phyloP scores from a whole-genome alignment of 768 basidiomycete species.

The Lactarius evosmus region DNA sequence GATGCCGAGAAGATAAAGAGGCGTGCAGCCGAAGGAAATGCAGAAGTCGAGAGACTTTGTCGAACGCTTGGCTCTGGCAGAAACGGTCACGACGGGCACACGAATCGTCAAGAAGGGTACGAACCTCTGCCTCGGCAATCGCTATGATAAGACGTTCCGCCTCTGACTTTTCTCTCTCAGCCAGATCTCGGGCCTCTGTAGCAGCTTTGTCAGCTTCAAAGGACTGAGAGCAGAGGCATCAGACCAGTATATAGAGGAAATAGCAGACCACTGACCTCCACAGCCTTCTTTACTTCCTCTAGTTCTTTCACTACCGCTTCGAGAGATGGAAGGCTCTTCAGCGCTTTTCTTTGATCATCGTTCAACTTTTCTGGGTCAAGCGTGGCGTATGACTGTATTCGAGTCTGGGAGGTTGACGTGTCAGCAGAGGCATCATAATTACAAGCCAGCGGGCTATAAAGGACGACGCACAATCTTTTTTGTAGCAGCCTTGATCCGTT shows the following conservation, averaged over 20 bases:
- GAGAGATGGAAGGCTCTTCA: conserved; percentile 70
- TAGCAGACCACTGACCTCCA: conserved; percentile 57
- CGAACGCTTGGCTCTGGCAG: conserved; percentile 42
- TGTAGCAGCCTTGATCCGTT: conserved; percentile 68
- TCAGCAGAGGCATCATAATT: conserved; percentile 8
- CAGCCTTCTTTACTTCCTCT: conserved; percentile 75
- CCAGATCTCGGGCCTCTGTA: conserved; percentile 52
- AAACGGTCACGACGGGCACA: conserved; percentile 8
- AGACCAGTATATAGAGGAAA: conserved; percentile 3
- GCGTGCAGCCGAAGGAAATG: conserved; percentile 58
- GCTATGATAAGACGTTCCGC: conserved; percentile 53
- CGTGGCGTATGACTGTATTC: conserved; percentile 67
- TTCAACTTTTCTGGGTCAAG: conserved; percentile 72
- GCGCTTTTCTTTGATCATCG: conserved; percentile 76
- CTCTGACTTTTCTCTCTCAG: conserved; percentile 55
- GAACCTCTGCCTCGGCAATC: conserved; percentile 58
- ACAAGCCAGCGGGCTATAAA: conserved; percentile 27
- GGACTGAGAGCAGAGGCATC: conserved; percentile 38
- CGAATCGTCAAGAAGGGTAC: conserved; percentile 17
- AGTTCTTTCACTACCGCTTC: conserved; percentile 82
- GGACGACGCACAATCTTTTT: conserved; percentile 75
- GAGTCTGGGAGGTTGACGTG: conserved; percentile 44
- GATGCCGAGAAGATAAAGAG: conserved; percentile 44
- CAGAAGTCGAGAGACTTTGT: conserved; percentile 50
- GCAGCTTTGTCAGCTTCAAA: conserved; percentile 62